Percentiles rank a stretch among this genome's conserved stretches.
Evolutionary conservation across 495 filamentous ascomycete genomes (phyloP).

Genomic region (Corynascus novoguineensis): DNA sequence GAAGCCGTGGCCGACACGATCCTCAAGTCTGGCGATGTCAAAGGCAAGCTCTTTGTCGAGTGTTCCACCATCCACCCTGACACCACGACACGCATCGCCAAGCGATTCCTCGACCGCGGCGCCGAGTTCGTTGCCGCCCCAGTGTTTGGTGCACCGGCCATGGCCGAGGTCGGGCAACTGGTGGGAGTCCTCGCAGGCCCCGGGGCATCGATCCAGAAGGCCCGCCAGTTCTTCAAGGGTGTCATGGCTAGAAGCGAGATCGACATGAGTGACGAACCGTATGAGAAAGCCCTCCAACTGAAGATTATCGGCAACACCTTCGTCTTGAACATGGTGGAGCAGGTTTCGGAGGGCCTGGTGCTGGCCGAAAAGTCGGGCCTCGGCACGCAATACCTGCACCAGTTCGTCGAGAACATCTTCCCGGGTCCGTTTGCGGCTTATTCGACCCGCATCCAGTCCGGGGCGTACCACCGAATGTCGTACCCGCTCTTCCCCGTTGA

Average conservation of each 20-base stretch:
- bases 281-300: slow-evolving; percentile 54
- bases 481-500: slow-evolving; percentile 83
- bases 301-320: slow-evolving; percentile 88
- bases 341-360: slow-evolving; percentile 67
- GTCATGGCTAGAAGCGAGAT: slow-evolving; percentile 70
- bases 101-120: slow-evolving; percentile 50
- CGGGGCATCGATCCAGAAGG: slow-evolving; percentile 51
- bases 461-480: slow-evolving; percentile 60
- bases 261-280: slow-evolving; percentile 59
- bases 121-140: slow-evolving; percentile 75
- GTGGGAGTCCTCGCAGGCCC: slow-evolving; percentile 73
- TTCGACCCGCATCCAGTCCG: slow-evolving; percentile 62
- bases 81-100: slow-evolving; percentile 60
- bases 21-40: slow-evolving; percentile 48
- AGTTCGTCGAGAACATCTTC: slow-evolving; percentile 62
- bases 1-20: slow-evolving; percentile 48
- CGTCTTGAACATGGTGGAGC: slow-evolving; percentile 75
- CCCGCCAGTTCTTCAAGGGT: slow-evolving; percentile 69
- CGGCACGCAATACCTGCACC: slow-evolving; percentile 61
- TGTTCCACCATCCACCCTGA: slow-evolving; percentile 87
- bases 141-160: slow-evolving; percentile 75
- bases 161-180: slow-evolving; percentile 69
- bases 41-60: slow-evolving; percentile 72
- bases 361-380: slow-evolving; percentile 78
- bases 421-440: slow-evolving; percentile 65